Evolutionary conservation across 1,284 basidiomycete species (phyloP).

Genomic region (Cutaneotrichosporon sp.): DNA sequence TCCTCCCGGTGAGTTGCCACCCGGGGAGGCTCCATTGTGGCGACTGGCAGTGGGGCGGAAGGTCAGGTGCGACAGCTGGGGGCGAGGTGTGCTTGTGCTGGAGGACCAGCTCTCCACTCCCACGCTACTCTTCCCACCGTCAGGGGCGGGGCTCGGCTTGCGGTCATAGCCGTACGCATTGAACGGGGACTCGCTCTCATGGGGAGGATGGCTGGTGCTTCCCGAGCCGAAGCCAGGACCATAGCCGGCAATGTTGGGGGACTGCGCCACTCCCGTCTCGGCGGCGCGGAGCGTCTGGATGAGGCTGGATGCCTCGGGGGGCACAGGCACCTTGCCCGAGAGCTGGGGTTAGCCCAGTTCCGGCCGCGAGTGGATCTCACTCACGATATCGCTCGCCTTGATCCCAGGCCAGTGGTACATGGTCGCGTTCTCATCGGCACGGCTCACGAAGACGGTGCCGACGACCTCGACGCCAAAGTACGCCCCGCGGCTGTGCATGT

Average conservation of each 20-base stretch:
- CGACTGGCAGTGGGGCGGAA: background rate
- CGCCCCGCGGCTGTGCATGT: constrained; percentile 13
- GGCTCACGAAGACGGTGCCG: constrained; percentile 9
- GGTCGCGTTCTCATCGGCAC: constrained; percentile 10
- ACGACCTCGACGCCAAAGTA: constrained; percentile 13
- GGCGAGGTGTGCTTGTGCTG: background rate
- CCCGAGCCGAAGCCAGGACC: background rate
- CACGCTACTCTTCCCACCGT: background rate
- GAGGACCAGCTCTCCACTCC: background rate
- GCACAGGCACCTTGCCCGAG: constrained; percentile 2
- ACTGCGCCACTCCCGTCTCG: constrained; percentile 8
- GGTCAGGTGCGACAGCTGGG: background rate
- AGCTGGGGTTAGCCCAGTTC: constrained; percentile 3
- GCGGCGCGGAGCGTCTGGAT: constrained; percentile 7
- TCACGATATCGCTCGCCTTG: constrained; percentile 14
- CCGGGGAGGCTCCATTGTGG: background rate
- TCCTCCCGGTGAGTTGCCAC: background rate
- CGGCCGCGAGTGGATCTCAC: background rate
- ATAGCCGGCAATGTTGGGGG: constrained; percentile 5
- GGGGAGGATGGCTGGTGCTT: no score
- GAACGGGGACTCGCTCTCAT: background rate
- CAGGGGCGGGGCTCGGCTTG: background rate
- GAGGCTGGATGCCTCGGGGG: background rate
- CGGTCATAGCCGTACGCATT: background rate
- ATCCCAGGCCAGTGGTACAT: constrained; percentile 13